Conservation (phyloP, 169 alveolate genomes). For the Eimeria sp. region DNA sequence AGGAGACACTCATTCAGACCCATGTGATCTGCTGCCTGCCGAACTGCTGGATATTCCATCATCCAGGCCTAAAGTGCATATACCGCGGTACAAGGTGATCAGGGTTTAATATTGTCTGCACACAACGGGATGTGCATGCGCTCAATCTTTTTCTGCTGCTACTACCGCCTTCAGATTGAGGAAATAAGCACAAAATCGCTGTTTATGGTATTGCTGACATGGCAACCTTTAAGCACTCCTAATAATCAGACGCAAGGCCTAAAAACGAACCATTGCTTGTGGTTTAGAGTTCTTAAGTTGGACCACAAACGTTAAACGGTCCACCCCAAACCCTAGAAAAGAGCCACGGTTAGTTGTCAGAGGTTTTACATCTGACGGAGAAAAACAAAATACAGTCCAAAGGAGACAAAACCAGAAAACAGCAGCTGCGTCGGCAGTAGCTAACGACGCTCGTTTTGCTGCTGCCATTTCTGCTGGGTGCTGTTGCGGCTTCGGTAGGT, state of each 20-base stretch:
- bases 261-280: too few species aligned
- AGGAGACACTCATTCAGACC: neutral
- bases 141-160: neutral
- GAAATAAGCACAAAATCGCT: neutral
- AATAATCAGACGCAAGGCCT: too few species aligned
- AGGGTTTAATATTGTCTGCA: neutral
- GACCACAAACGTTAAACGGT: neutral
- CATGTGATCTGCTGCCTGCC: neutral
- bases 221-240: neutral
- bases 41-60: neutral
- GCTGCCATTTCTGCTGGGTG: neutral
- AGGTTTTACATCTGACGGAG: neutral
- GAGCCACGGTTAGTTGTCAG: neutral
- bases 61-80: neutral
- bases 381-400: neutral
- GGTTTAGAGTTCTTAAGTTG: too few species aligned
- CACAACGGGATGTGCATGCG: neutral
- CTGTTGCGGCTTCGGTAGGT: neutral
- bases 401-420: neutral
- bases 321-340: slow-evolving; percentile 22
- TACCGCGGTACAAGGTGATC: neutral
- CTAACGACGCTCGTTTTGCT: neutral
- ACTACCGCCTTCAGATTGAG: neutral
- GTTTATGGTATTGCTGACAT: neutral
- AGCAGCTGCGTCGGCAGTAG: neutral